A percentile compares a stretch with the other conserved stretches of the same genome.
Conservation (phyloP, 2,329 filamentous ascomycete genomes). For the Onygenales sp. region DNA sequence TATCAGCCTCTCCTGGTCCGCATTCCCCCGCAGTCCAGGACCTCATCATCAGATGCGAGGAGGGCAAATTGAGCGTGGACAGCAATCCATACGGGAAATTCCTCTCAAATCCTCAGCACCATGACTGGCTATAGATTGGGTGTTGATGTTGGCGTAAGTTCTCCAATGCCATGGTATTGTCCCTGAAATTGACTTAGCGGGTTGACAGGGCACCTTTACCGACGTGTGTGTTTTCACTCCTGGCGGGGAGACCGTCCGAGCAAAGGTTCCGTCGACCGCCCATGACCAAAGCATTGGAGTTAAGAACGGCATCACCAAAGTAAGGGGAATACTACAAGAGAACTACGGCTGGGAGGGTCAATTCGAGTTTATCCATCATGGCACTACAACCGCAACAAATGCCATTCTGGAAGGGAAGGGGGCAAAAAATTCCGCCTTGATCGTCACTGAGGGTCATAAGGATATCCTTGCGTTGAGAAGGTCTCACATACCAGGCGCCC, state of each 20-base stretch:
- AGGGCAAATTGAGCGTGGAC: too few relatives aligned
- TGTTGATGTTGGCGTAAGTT: conserved; percentile 18
- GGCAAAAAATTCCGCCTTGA: conserved; percentile 33
- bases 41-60: too few relatives aligned
- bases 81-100: too few relatives aligned
- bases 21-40: too few relatives aligned
- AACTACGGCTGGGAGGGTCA: conserved; percentile 34
- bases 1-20: too few relatives aligned
- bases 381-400: conserved; percentile 42
- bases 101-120: neutral
- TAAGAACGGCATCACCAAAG: conserved; percentile 36
- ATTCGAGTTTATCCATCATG: conserved; percentile 42
- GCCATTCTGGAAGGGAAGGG: conserved; percentile 43
- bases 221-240: conserved; percentile 41
- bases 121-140: conserved; percentile 16
- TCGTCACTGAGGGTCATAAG: conserved; percentile 42
- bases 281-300: conserved; percentile 40
- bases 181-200: neutral
- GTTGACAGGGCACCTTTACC: conserved; percentile 34
- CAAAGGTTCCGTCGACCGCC: conserved; percentile 38
- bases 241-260: conserved; percentile 33
- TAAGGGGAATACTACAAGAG: conserved; percentile 28
- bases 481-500: conserved; percentile 42
- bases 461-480: conserved; percentile 38
- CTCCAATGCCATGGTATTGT: neutral